Evolutionary conservation across 108 stramenopile genomes (phyloP), one percentile per base, ranked within the genome.

Genomic region (Cyclostephanos invisitatus): DNA sequence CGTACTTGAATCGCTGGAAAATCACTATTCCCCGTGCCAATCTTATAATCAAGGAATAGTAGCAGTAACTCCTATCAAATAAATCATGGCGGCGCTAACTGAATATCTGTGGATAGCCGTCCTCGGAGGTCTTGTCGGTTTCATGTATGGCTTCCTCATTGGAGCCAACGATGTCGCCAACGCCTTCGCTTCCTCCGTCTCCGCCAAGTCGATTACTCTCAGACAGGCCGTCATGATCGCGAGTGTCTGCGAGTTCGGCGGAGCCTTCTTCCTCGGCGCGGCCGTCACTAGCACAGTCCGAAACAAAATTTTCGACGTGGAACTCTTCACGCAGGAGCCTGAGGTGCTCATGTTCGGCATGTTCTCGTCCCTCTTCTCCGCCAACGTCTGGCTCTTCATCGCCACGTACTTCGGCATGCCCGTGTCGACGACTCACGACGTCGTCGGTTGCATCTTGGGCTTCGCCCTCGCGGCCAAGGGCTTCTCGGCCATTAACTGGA

Each of bases 131-230:
- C 75, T 86, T 35, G 68, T 78, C 54, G 84, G 78, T 8, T 84
- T 87, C 61, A 24, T 69, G 38, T 73, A 65, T 22, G 81, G 74
- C 17, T 85, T 59, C 53, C 74, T 75, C 36, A 87, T 87, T 32
- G 91, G 91, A 48, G 91, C 90, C 7, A 91, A 92, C 62, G 89
- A 92, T 65, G 89, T 91, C 27, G 89, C 89, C 61, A 93, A 93
- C 54, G 84, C 86, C 37, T 91, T 91, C 67, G 89, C 85, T 8
- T 89, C 91, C 17, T 78, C 85, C 4, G 91, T 94, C 14, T 72
- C 89, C 12, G 67, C 86, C 78, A 88, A 87, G 57, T 88, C 90
- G 20, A 32, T 57, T 11, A 61, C 70, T 42, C 72, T 93, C 14
- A 80, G 64, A 58, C 85, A 89, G 56, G 90, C 90, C 18, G 77